Conservation (phyloP, 257 asterid genomes). For the Echites panduratus region DNA sequence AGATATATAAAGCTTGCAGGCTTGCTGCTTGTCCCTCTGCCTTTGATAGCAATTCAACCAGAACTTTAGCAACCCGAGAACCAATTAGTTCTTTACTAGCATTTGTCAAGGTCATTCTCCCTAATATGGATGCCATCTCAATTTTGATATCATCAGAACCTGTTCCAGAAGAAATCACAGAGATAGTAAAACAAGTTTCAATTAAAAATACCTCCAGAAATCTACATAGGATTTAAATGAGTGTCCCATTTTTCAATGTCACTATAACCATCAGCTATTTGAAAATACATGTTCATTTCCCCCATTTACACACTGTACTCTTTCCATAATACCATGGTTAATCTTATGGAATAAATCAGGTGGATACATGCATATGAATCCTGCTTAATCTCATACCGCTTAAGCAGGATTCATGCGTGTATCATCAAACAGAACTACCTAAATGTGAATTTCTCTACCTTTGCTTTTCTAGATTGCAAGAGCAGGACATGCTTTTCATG, state of each 20-base stretch:
- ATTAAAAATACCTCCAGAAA: not conserved
- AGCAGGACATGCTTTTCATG: not conserved
- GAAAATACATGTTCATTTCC: not conserved
- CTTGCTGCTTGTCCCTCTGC: constrained; percentile 22
- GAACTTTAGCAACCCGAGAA: constrained; percentile 13
- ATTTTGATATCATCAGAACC: constrained; percentile 22
- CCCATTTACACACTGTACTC: not conserved
- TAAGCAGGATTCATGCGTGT: not conserved
- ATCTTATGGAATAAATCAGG: too few species aligned
- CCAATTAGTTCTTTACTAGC: constrained; percentile 25
- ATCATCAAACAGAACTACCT: not conserved
- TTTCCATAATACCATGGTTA: not conserved
- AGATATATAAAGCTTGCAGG: constrained; percentile 24
- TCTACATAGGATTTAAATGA: not conserved
- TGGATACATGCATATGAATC: too few species aligned
- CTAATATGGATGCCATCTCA: constrained; percentile 26
- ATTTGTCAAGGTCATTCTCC: constrained; percentile 22
- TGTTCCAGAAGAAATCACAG: not conserved
- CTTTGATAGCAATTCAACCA: constrained; percentile 20
- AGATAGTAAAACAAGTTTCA: not conserved
- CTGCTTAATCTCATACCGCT: too few species aligned
- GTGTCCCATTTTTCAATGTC: not conserved
- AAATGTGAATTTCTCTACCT: not conserved
- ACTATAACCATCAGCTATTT: not conserved
- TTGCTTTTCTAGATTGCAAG: not conserved